Evolutionary conservation across 345 rosid genomes (phyloP).

Genomic region (Acer campestre): DNA sequence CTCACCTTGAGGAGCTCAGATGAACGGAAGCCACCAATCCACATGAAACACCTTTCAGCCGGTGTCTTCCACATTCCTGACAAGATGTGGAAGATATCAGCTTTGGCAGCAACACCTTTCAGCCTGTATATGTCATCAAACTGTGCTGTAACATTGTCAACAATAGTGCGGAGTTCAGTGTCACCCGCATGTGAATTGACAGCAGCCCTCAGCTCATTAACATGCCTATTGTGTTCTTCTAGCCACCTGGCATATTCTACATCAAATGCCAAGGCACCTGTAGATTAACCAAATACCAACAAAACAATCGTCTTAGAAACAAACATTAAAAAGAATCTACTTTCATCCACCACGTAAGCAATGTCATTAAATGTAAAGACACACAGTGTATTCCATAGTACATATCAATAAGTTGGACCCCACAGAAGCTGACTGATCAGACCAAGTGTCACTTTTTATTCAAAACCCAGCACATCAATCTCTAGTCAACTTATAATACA

Average conservation of each 20-base stretch:
- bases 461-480: neutral
- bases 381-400: neutral
- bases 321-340: neutral
- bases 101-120: constrained; percentile 82
- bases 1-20: constrained; percentile 89
- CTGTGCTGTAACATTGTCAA: constrained; percentile 64
- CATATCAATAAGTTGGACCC: neutral
- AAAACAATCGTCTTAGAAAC: constrained; percentile 1
- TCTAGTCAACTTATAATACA: neutral
- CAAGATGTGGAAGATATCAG: constrained; percentile 89
- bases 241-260: constrained; percentile 87
- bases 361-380: neutral
- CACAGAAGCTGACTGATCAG: neutral
- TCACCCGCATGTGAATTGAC: constrained; percentile 91
- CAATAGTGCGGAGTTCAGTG: constrained; percentile 74
- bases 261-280: constrained; percentile 93
- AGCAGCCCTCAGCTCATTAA: constrained; percentile 83
- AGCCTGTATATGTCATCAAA: constrained; percentile 80
- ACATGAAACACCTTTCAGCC: constrained; percentile 91
- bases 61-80: constrained; percentile 99
- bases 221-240: constrained; percentile 74
- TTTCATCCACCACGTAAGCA: neutral
- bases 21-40: constrained; percentile 97
- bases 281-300: constrained; percentile 10
- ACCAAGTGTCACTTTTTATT: neutral